Evolutionary conservation across 2,329 filamentous ascomycete genomes (phyloP), one percentile per base, ranked within the genome.

Genomic region (Trichoderma gracile): DNA sequence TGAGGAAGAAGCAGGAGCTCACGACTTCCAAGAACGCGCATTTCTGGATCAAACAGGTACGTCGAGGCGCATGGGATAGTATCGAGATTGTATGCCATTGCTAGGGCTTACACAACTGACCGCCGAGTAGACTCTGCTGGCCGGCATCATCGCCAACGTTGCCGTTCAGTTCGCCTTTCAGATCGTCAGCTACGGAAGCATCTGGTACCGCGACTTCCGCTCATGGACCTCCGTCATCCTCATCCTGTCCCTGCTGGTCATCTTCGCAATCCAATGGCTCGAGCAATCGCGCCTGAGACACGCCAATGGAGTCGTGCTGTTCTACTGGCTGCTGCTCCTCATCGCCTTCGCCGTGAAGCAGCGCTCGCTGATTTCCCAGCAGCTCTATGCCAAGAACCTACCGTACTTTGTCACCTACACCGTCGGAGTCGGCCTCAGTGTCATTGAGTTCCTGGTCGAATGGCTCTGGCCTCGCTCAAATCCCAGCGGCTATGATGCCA

Each of bases 241-340:
- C 5, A 79, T 95, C 40, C 70, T 87, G 46, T 95, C 93, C 7
- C 83, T 96, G 64, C 80, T 81, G 49, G 83, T 96, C 68, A 84
- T 96, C 59, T 93, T 91, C 73, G 78, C 85, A 54, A 86, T 96
- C 62, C 93, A 97, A 79, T 95, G 94, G 80, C 80, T 91, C 67
- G 93, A 97, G 75, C 91, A 97, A 75, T 88, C 87, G 75, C 87
- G 93, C 30, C 89, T 92, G 67, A 86, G 92, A 63, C 89, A 94
- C 71, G 88, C 93, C 33, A 96, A 96, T 74, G 93, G 91, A 14
- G 90, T 96, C 25, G 92, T 91, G 2, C 82, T 97, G 57, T 91
- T 97, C 76, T 97, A 93, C 82, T 97, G 94, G 93, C 83, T 96
- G 23, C 86, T 96, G 71, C 88, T 96, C 67, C 80, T 95, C 66